Percentiles rank a stretch among this genome's conserved stretches.
Conservation (phyloP, 2,329 filamentous ascomycete genomes). For the Periglandula ipomoeae region DNA sequence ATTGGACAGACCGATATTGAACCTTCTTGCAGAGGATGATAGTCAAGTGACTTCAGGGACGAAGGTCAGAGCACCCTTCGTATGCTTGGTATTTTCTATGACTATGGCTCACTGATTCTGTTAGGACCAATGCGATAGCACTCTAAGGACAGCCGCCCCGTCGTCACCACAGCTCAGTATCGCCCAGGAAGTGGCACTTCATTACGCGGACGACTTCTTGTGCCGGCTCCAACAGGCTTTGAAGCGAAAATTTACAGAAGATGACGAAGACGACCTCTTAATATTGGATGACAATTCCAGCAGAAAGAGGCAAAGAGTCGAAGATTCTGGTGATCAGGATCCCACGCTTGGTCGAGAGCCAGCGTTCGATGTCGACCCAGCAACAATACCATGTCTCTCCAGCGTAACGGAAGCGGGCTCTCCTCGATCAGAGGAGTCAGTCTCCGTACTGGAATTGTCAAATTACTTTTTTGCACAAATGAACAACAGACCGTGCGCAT, state of each 20-base stretch:
- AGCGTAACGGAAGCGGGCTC: not conserved
- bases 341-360: not conserved
- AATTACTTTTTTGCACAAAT: not conserved
- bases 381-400: not conserved
- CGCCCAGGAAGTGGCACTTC: not conserved
- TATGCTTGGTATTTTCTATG: too few species aligned
- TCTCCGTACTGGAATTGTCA: not conserved
- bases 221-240: not conserved
- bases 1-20: too few species aligned
- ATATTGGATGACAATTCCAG: not conserved
- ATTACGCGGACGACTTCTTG: constrained; percentile 2
- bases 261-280: not conserved
- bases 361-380: not conserved
- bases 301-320: not conserved
- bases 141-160: not conserved
- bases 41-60: too few species aligned
- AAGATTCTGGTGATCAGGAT: not conserved
- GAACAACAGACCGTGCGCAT: not conserved
- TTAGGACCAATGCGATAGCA: not conserved
- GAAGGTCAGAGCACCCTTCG: too few species aligned
- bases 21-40: too few species aligned
- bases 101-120: too few species aligned
- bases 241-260: not conserved
- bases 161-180: not conserved
- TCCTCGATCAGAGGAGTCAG: not conserved